These are phyloP conservation scores for Lepidium aucheri DNA, from an alignment of 345 rosid species.

Conservation along the genomic window DNA sequence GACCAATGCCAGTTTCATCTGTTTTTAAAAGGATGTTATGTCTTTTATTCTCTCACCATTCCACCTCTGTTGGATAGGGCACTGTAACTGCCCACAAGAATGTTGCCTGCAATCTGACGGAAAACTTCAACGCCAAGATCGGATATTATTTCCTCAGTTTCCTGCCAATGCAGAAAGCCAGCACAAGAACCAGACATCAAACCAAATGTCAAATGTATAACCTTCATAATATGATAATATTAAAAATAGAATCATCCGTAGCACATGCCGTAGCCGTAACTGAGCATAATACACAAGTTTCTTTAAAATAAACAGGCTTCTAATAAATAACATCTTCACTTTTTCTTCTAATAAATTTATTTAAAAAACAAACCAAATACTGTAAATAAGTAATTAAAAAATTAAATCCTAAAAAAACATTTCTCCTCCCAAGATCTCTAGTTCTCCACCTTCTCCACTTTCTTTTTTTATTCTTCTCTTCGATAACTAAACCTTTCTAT, in stretches of 20 bases:
- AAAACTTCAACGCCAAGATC: slow-evolving; percentile 97
- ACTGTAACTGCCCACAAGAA: slow-evolving; percentile 92
- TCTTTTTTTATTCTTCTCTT: too few species aligned
- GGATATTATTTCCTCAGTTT: slow-evolving; percentile 84
- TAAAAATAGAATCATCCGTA: not conserved
- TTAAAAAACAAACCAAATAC: too few species aligned
- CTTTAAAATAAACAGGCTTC: too few species aligned
- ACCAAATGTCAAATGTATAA: not conserved
- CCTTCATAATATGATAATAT: not conserved
- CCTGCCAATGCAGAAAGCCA: slow-evolving; percentile 26
- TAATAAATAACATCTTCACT: too few species aligned
- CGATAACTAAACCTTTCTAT: too few species aligned
- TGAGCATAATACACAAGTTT: too few species aligned
- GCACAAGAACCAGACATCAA: not conserved
- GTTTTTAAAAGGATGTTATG: not conserved
- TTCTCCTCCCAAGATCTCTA: too few species aligned
- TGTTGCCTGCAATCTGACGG: slow-evolving; percentile 91
- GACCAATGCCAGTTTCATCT: not conserved
- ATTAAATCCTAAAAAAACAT: too few species aligned
- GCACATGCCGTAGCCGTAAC: not conserved
- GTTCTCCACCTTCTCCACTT: too few species aligned
- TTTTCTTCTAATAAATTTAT: too few species aligned
- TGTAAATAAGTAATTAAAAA: too few species aligned
- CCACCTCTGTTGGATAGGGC: slow-evolving; percentile 85
- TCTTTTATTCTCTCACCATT: slow-evolving; percentile 48